Base-by-base conservation (phyloP, 2,329 filamentous ascomycete genomes). In the Ilyonectria destructans region DNA sequence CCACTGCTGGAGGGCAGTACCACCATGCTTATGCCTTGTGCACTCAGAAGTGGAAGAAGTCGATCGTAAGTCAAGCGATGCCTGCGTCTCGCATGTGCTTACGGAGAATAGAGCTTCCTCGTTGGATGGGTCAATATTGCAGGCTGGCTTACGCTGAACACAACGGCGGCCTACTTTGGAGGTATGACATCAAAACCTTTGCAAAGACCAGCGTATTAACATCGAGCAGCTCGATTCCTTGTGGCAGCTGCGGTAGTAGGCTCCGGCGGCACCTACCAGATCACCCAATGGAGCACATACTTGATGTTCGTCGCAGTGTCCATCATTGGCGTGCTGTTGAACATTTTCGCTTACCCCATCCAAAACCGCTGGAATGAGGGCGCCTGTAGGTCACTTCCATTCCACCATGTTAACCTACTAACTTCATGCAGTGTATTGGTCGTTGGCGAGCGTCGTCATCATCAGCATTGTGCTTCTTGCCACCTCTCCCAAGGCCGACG, bases 91-190 rank as follows among this genome's bases (percentile, higher is more conserved):
- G 0, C 13, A 21, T 5, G 1, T 29, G 5, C 69, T 73, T 17
- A 74, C 33, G 3, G 15, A 13, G 0, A 40, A 17, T 23, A 83
- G 79, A 83, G 82, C 72, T 85, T 85, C 58, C 79, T 80, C 65
- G 79, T 83, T 19, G 82, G 83, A 29, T 85, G 83, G 83, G 81
- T 80, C 19, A 84, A 81, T 55, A 85, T 85, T 58, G 79, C 80
- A 17, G 83, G 84, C 5, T 85, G 83, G 84, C 77, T 85, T 3
- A 83, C 80, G 5, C 75, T 85, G 1, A 81, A 84, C 60, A 85
- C 83, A 6, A 82, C 81, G 0, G 81, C 83, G 52, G 82, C 78
- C 0, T 84, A 83, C 72, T 85, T 85, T 68, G 81, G 77, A 56
- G 82, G 82, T 83, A 72, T 40, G 75, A 7, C 10, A 15, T 31